Base-by-base conservation (phyloP, 2,329 filamentous ascomycete species). In the Didymella keratinophila region DNA sequence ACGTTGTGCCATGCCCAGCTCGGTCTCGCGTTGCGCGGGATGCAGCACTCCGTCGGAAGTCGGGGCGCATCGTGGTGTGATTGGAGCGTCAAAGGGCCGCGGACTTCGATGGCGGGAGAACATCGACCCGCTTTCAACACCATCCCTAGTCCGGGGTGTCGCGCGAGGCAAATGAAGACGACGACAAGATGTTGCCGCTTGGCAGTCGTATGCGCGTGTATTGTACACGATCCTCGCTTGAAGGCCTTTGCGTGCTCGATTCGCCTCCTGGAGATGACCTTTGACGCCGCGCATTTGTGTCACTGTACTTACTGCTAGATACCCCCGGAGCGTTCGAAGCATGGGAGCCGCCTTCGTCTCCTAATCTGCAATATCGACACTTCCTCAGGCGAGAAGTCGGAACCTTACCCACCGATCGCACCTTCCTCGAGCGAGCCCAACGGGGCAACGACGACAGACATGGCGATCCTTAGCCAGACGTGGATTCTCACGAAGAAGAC, bases 401-500 rank as follows among this genome's bases (percentile, higher is more conserved):
- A 18, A 28, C 16, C 20, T 28, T 36, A 49, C 30, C 18, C 27
- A 27, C 39, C 48, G 58, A 27, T 39, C 39, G 18, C 23, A 20
- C 25, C 14, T 44, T 34, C 41, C 20, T 47, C 36, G 34, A 61
- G 52, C 61, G 37, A 56, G 61, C 65, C 56, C 66, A 44, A 45
- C n/a, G 56, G 39, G 64, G 64, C 56, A 52, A 43, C 58, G 43
- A 63, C 37, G 41, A 73, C 72, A 68, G 69, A 64, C 28, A 65
- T 67, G 56, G 66, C 65, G 47, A 78, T 84, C 63, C 61, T 78
- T 23, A 75, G 78, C 41, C 85, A 87, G 74, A 81, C 82, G 68
- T 83, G 81, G 82, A 83, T 83, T 25, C 78, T 87, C 64, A 82
- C 80, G 49, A 77, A 82, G 71, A 87, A 87, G 78, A 87, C 84